phyloP scores from a whole-genome alignment of 305 asterid species.

The Galium porrigens region DNA sequence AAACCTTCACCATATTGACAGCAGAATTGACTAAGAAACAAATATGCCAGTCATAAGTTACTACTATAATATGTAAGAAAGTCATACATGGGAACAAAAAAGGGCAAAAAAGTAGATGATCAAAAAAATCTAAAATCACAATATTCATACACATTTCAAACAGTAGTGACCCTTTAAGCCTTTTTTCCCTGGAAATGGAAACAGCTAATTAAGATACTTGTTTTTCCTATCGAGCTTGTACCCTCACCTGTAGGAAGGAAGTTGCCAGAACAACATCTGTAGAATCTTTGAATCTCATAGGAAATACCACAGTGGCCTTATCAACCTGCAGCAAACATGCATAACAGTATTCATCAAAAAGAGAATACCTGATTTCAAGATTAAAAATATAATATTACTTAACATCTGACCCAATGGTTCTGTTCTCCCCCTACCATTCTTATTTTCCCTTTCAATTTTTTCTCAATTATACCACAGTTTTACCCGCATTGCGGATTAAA shows the following conservation, averaged over 20 bases:
- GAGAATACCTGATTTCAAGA: neutral
- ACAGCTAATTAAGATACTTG: constrained; percentile 6
- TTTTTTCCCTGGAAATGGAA: neutral
- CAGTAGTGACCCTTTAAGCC: neutral
- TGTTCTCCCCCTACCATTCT: neutral
- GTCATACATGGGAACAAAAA: neutral
- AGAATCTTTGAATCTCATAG: constrained; percentile 85
- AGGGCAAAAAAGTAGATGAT: neutral
- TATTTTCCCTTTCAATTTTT: neutral
- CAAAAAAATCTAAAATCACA: neutral
- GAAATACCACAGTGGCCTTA: constrained; percentile 59
- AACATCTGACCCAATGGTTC: neutral
- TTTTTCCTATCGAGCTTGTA: neutral
- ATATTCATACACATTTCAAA: neutral
- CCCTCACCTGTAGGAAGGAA: constrained; percentile 72
- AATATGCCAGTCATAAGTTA: neutral
- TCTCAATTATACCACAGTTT: neutral
- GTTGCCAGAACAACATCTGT: constrained; percentile 76
- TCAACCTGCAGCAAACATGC: constrained; percentile 45
- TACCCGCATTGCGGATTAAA: neutral
- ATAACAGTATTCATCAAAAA: neutral
- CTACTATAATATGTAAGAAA: constrained; percentile 3
- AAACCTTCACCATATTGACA: neutral
- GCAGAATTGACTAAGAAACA: constrained; percentile 3
- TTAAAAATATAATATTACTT: no score